Percentiles rank a stretch among this genome's conserved stretches.
phyloP scores from a whole-genome alignment of 148 eudicot genomes.

The Nepenthes mirabilis region DNA sequence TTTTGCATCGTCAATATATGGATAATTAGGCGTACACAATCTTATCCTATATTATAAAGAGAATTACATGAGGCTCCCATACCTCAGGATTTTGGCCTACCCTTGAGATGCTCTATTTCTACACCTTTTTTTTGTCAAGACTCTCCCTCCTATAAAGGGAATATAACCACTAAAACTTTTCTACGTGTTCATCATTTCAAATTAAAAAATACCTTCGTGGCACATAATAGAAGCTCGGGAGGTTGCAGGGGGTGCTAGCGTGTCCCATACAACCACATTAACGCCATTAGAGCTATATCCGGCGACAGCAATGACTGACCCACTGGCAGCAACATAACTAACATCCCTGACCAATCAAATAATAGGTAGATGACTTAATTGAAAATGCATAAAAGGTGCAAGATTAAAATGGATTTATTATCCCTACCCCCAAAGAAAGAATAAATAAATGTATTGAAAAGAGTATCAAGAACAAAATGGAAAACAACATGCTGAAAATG shows the following conservation, averaged over 20 bases:
- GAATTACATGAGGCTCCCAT: no score
- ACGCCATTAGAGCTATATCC: slow-evolving; percentile 82
- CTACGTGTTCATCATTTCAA: not conserved
- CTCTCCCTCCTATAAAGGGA: no score
- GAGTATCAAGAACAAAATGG: not conserved
- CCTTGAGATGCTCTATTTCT: no score
- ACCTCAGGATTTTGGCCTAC: no score
- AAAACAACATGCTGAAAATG: not conserved
- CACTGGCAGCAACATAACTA: slow-evolving; percentile 83
- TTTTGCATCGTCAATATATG: no score
- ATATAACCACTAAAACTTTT: no score
- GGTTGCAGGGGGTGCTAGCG: slow-evolving; percentile 88
- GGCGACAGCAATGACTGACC: slow-evolving; percentile 85
- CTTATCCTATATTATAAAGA: no score
- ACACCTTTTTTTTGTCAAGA: no score
- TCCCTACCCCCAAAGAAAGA: no score
- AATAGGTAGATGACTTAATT: not conserved
- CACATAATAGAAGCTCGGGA: slow-evolving; percentile 98
- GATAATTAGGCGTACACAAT: no score
- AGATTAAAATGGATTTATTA: no score
- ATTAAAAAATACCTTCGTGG: slow-evolving; percentile 70
- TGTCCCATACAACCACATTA: slow-evolving; percentile 94
- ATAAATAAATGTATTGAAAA: not conserved
- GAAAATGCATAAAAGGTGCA: no score
- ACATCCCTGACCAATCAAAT: slow-evolving; percentile 50